Conservation (phyloP, 768 basidiomycete genomes). For the Gloeophyllum trabeum region DNA sequence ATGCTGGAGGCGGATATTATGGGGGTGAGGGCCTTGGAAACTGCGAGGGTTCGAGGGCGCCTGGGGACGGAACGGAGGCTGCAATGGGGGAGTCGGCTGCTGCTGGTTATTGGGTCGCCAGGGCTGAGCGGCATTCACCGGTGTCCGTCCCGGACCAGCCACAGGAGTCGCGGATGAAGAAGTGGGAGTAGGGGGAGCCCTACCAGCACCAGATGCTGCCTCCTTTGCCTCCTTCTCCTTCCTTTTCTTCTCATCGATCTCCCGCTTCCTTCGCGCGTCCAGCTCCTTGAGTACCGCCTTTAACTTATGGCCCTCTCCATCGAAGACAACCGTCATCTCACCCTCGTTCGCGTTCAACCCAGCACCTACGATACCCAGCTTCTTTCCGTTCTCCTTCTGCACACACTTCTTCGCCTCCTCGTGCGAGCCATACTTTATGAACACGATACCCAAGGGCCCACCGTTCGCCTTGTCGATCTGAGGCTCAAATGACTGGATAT, state of each 20-base stretch:
- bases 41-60: constrained; percentile 2
- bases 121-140: neutral
- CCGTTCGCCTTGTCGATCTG: constrained; percentile 78
- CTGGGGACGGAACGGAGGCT: constrained; percentile 2
- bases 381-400: constrained; percentile 54
- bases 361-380: constrained; percentile 33
- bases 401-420: constrained; percentile 63
- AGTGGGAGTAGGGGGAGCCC: neutral
- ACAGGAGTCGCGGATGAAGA: no score
- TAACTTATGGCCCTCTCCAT: constrained; percentile 58
- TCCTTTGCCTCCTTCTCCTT: constrained; percentile 21
- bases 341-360: constrained; percentile 27
- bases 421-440: constrained; percentile 52
- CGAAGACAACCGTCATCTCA: constrained; percentile 67
- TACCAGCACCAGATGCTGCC: neutral
- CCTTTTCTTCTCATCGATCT: constrained; percentile 36
- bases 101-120: neutral
- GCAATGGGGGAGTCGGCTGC: neutral
- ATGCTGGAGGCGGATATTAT: neutral
- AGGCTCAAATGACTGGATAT: constrained; percentile 55
- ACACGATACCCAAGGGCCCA: constrained; percentile 71
- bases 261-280: constrained; percentile 37
- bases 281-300: constrained; percentile 58
- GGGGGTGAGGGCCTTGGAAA: neutral
- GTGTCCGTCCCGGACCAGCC: neutral